Conservation (phyloP, 129 eudicot genomes). For the Tanacetum coccineum region DNA sequence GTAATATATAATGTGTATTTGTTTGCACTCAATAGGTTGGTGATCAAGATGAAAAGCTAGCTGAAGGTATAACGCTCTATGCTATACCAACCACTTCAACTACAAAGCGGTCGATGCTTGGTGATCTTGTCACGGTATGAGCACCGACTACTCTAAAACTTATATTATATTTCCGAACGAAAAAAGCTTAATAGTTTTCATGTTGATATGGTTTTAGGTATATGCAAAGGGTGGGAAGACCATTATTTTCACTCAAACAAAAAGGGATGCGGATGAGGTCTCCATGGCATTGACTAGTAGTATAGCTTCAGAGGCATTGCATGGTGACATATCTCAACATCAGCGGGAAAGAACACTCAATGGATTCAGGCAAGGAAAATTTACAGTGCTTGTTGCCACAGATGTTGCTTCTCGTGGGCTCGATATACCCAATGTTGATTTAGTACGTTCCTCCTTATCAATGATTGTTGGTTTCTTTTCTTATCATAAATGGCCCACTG, state of each 20-base stretch:
- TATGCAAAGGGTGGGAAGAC: slow-evolving; percentile 98
- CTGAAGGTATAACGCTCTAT: slow-evolving; percentile 90
- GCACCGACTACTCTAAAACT: neutral
- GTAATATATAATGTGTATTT: slow-evolving; percentile 6
- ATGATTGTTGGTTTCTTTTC: neutral
- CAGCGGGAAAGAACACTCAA: slow-evolving; percentile 88
- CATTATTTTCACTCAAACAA: slow-evolving; percentile 87
- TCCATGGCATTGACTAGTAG: slow-evolving; percentile 71
- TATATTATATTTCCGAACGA: neutral
- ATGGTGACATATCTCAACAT: slow-evolving; percentile 97
- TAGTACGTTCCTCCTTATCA: slow-evolving; percentile 42
- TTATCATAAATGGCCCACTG: neutral
- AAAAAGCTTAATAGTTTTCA: neutral
- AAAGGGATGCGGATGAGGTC: slow-evolving; percentile 97
- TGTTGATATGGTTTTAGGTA: slow-evolving; percentile 44
- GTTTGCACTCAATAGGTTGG: slow-evolving; percentile 54
- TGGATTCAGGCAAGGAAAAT: slow-evolving; percentile 92
- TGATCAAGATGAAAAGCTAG: slow-evolving; percentile 84
- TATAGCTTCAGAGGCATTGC: slow-evolving; percentile 90
- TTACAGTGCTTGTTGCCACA: slow-evolving; percentile 93
- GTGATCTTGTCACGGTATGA: slow-evolving; percentile 82
- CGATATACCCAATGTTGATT: slow-evolving; percentile 92
- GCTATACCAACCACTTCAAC: slow-evolving; percentile 68
- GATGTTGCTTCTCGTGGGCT: slow-evolving; percentile 99
- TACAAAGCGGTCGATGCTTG: slow-evolving; percentile 70